phyloP scores from a whole-genome alignment of 129 eudicot species.

The sunflower (Helianthus annuus) region DNA sequence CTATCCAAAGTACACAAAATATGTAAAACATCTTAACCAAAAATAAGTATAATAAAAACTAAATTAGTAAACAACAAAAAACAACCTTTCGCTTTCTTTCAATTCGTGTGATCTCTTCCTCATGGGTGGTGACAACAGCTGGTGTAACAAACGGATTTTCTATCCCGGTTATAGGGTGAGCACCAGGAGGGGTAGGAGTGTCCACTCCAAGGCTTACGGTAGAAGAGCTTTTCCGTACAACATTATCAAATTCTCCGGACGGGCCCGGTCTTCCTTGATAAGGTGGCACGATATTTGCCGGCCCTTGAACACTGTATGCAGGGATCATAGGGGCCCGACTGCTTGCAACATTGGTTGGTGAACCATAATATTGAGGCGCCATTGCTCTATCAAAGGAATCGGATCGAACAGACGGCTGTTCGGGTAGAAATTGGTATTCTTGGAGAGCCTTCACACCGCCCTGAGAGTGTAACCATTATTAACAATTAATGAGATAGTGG shows the following conservation, averaged over 20 bases:
- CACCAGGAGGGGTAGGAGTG: constrained; percentile 33
- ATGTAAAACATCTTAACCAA: constrained; percentile 11
- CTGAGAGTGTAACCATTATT: constrained; percentile 33
- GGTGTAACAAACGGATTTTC: constrained; percentile 56
- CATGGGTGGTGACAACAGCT: constrained; percentile 43
- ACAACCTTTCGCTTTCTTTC: constrained; percentile 88
- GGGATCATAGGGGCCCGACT: constrained; percentile 41
- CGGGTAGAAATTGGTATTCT: constrained; percentile 93
- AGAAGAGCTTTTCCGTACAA: constrained; percentile 34
- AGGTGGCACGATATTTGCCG: constrained; percentile 49
- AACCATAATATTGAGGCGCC: constrained; percentile 60
- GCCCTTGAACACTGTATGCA: constrained; percentile 51
- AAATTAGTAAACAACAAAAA: neutral
- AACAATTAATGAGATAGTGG: neutral
- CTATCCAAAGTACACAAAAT: constrained; percentile 38
- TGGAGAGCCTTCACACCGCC: constrained; percentile 55
- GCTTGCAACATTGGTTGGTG: constrained; percentile 52
- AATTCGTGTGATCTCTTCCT: constrained; percentile 57
- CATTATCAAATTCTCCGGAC: constrained; percentile 47
- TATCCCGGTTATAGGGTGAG: constrained; percentile 60
- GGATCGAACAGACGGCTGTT: constrained; percentile 71
- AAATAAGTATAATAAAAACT: neutral
- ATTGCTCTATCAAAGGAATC: constrained; percentile 68
- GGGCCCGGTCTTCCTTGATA: constrained; percentile 59
- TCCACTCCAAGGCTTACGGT: constrained; percentile 46